Evolutionary conservation across 2,329 filamentous ascomycete species (phyloP).

Genomic region (Ophiostoma novo-ulmi): DNA sequence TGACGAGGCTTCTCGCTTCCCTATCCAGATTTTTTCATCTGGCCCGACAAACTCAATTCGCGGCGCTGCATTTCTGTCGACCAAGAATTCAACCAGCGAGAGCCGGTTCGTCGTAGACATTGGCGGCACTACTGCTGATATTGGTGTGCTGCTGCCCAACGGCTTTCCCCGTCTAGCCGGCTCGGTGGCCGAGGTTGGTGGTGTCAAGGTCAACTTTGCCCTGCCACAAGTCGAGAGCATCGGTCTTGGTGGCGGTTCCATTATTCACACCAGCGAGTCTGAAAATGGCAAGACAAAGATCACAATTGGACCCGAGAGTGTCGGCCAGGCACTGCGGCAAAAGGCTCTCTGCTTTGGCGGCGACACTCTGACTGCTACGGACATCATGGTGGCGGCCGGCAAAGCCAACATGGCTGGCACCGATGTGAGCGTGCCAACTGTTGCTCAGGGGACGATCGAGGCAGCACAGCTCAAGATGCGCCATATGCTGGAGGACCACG

Average conservation of each 20-base stretch:
- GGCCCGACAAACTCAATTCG: conserved; percentile 39
- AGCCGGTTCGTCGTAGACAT: conserved; percentile 59
- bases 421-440: conserved; percentile 29
- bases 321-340: conserved; percentile 42
- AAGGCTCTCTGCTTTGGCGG: conserved; percentile 55
- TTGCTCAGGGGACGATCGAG: conserved; percentile 33
- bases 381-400: conserved; percentile 40
- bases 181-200: conserved; percentile 57
- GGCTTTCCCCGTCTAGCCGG: conserved; percentile 60
- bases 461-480: conserved; percentile 40
- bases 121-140: conserved; percentile 61
- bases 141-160: conserved; percentile 55
- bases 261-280: neutral
- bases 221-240: conserved; percentile 56
- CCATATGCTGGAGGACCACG: conserved; percentile 49
- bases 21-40: conserved; percentile 44
- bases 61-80: conserved; percentile 45
- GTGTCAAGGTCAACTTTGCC: conserved; percentile 57
- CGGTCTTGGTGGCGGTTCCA: conserved; percentile 53
- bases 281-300: conserved; percentile 24
- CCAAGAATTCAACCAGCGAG: conserved; percentile 5
- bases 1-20: conserved; percentile 39
- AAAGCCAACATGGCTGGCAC: conserved; percentile 1
- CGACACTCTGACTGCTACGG: conserved; percentile 53
- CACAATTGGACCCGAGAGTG: conserved; percentile 31